Evolutionary conservation across 805 yeast genomes (phyloP).

Genomic region (Saccharomycopsis oosterbeekiorum): DNA sequence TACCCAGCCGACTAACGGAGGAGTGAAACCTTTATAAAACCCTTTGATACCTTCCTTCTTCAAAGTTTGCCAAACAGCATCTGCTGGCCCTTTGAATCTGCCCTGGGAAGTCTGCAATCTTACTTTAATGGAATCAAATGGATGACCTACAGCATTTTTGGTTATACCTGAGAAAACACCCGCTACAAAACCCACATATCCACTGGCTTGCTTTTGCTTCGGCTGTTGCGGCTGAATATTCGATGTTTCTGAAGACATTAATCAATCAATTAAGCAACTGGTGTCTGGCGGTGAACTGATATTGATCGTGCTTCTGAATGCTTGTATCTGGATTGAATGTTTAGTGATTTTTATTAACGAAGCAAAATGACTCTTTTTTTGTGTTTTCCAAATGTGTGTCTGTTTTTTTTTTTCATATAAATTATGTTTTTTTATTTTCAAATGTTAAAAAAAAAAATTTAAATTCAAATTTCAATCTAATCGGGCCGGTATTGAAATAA

Average conservation of each 20-base stretch:
- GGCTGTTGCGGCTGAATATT: not conserved
- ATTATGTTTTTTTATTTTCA: too few species aligned
- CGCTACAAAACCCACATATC: constrained; percentile 71
- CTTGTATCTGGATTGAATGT: not conserved
- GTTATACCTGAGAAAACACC: constrained; percentile 83
- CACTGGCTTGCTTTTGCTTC: constrained; percentile 7
- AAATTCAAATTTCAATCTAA: not conserved
- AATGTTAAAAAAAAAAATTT: too few species aligned
- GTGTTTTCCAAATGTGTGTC: too few species aligned
- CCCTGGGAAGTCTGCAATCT: constrained; percentile 69
- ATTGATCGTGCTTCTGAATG: not conserved
- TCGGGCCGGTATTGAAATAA: not conserved
- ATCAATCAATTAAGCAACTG: not conserved
- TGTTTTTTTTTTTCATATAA: too few species aligned
- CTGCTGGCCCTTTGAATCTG: constrained; percentile 70
- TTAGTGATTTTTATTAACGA: not conserved
- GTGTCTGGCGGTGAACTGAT: not conserved
- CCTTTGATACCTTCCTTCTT: constrained; percentile 70
- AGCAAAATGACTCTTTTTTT: not conserved
- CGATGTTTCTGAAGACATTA: not conserved
- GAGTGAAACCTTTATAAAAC: constrained; percentile 83
- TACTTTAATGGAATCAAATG: constrained; percentile 85
- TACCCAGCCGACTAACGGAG: constrained; percentile 91
- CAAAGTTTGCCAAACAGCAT: constrained; percentile 65
- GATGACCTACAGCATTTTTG: constrained; percentile 87